These are phyloP conservation scores for Saccharomycopsis hybrid DNA, from an alignment of 1,139 yeast species.

Conservation along the genomic window DNA sequence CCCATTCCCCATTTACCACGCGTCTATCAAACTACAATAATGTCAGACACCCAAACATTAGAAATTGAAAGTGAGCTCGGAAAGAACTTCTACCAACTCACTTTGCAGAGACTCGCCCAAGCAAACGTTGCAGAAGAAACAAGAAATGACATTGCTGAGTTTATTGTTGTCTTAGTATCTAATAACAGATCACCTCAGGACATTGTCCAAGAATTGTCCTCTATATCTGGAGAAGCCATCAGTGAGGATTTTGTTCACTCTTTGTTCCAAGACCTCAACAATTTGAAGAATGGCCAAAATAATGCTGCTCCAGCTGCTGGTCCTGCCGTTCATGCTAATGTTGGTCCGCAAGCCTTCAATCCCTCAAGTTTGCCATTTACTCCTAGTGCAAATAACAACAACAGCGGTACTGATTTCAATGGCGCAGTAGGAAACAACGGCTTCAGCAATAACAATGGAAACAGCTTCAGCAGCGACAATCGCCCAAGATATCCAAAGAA, in stretches of 20 bases:
- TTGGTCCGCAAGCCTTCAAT: slow-evolving; percentile 5
- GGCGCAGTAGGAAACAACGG: not conserved
- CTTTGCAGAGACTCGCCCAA: slow-evolving; percentile 10
- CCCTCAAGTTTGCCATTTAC: not conserved
- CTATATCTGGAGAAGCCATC: slow-evolving; percentile 59
- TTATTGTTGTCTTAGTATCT: slow-evolving; percentile 63
- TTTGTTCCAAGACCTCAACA: slow-evolving; percentile 51
- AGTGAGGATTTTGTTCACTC: slow-evolving; percentile 41
- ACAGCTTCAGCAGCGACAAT: slow-evolving; percentile 3
- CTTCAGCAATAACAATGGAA: slow-evolving; percentile 6
- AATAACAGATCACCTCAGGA: slow-evolving; percentile 63
- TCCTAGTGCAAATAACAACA: not conserved
- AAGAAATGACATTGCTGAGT: slow-evolving; percentile 67
- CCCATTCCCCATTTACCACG: no score
- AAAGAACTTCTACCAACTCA: slow-evolving; percentile 5
- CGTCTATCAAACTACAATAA: not conserved
- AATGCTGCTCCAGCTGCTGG: slow-evolving; percentile 11
- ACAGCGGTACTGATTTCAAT: not conserved
- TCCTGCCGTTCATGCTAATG: slow-evolving; percentile 13
- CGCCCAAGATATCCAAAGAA: slow-evolving; percentile 2
- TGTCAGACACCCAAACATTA: slow-evolving; percentile 8
- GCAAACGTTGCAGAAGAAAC: slow-evolving; percentile 16
- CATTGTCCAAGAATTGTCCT: slow-evolving; percentile 57
- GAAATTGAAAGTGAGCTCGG: slow-evolving; percentile 14
- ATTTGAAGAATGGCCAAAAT: slow-evolving; percentile 29